Evolutionary conservation across 352 stramenopile genomes (phyloP), one percentile per base, ranked within the genome.

Genomic region (Phytophthora citricola): DNA sequence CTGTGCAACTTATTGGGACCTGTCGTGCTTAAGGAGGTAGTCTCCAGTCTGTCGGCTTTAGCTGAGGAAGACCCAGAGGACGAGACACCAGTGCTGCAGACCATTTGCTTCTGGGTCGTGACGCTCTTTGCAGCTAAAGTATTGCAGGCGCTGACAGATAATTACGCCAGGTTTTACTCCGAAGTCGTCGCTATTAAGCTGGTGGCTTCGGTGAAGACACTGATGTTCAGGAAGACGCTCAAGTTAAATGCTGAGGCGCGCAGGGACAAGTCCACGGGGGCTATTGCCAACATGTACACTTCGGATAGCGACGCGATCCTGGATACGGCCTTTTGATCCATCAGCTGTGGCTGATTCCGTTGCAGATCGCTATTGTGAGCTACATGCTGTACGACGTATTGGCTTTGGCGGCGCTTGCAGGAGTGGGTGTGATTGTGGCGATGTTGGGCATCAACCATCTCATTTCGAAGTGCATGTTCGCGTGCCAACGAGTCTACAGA

Each of bases 281-380:
- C 75, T 3, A 87, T 92, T 45, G 68, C 73, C 51, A 90, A 80
- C 71, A 79, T 90, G 59, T 90, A 87, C 76, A 89, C 79, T 9
- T 56, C 71, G 4, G 81, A 92, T 58, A 78, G 75, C 29, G 68
- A 85, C 17, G 57, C 76, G 9, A 76, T 92, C 34, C 45, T 86
- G 20, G 38, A 43, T 5, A 66, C 63, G 7, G 79, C 72, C 11
- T 84, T 75, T 52, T 78, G 29, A 27, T 88, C 2, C 91, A 97
- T 48, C 70, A 90, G 51, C 5, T 79, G 32, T 92, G 83, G 83
- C 64, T 90, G 14, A 76, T 92, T 29, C 82, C 78, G 38, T 22
- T 85, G 51, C 76, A 89, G 44, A 73, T 89, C 44, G 58, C 31
- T 11, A 79, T 75, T 50, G 75, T 77, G 8, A 75, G 69, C 49